Percentiles rank a stretch among this genome's conserved stretches.
Evolutionary conservation across 345 rosid genomes (phyloP).

Genomic region (Murraya paniculata): DNA sequence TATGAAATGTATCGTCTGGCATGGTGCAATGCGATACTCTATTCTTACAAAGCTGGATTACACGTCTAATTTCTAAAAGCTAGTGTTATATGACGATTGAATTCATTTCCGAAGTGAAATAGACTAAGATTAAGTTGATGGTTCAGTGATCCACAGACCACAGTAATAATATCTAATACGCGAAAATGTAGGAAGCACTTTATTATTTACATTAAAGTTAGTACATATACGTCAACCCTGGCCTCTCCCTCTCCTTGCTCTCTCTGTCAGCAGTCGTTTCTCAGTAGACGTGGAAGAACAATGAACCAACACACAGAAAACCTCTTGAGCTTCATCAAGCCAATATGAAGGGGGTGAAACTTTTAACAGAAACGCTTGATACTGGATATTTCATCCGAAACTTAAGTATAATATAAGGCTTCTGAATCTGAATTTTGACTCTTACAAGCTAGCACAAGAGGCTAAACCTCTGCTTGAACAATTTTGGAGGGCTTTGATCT

Average conservation of each 20-base stretch:
- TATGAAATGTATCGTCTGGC: not conserved
- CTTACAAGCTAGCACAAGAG: constrained; percentile 53
- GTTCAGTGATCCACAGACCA: not conserved
- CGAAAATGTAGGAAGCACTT: not conserved
- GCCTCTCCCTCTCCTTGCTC: constrained; percentile 1
- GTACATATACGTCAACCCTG: not conserved
- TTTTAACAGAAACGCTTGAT: not conserved
- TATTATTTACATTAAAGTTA: constrained; percentile 13
- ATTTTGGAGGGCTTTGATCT: constrained; percentile 42
- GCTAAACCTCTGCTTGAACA: constrained; percentile 50
- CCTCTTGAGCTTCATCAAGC: not conserved
- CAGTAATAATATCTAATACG: not conserved
- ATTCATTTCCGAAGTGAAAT: not conserved
- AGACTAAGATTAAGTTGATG: not conserved
- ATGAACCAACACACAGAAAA: constrained; percentile 5
- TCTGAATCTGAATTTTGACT: not conserved
- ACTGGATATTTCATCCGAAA: not conserved
- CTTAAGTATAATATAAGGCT: not conserved
- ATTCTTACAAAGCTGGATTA: not conserved
- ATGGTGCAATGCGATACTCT: not conserved
- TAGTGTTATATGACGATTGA: not conserved
- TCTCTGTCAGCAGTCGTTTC: constrained; percentile 9
- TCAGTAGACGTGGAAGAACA: constrained; percentile 6
- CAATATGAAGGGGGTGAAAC: not conserved
- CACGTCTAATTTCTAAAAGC: not conserved